phyloP scores from a whole-genome alignment of 2,329 filamentous ascomycete species.

The Arthrobotrys sinensis region DNA sequence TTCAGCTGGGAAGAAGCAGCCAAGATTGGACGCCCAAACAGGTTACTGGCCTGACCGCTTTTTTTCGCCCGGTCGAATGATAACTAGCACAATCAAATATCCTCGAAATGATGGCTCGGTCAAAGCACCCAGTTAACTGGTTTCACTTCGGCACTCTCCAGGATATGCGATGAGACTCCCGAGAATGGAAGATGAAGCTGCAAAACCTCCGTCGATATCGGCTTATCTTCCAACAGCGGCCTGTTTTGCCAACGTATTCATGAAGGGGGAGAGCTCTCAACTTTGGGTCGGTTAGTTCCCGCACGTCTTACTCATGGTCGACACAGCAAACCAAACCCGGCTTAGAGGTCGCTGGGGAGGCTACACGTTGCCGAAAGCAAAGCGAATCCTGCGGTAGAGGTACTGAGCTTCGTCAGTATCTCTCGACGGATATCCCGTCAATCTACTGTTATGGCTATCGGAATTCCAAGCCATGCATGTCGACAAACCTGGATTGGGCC shows the following conservation, averaged over 20 bases:
- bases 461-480: constrained; percentile 40
- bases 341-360: background rate
- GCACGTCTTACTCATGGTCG: background rate
- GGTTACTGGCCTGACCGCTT: constrained; percentile 19
- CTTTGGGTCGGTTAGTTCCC: background rate
- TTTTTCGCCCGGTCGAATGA: background rate
- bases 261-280: background rate
- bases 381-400: background rate
- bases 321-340: constrained; percentile 6
- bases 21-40: constrained; percentile 28
- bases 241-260: constrained; percentile 2
- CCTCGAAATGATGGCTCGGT: constrained; percentile 26
- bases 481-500: constrained; percentile 29
- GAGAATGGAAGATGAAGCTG: constrained; percentile 1
- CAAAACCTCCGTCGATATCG: constrained; percentile 15
- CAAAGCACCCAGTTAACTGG: background rate
- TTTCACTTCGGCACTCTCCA: constrained; percentile 22
- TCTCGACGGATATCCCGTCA: constrained; percentile 7
- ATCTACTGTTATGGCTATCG: constrained; percentile 9
- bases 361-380: background rate
- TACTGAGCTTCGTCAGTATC: background rate
- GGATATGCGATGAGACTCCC: background rate
- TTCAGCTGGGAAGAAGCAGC: constrained; percentile 25
- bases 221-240: background rate
- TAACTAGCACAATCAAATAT: constrained; percentile 5